Evolutionary conservation across 257 asterid genomes (phyloP), one percentile per base, ranked within the genome.

Genomic region (Nicotiana sylvestris): DNA sequence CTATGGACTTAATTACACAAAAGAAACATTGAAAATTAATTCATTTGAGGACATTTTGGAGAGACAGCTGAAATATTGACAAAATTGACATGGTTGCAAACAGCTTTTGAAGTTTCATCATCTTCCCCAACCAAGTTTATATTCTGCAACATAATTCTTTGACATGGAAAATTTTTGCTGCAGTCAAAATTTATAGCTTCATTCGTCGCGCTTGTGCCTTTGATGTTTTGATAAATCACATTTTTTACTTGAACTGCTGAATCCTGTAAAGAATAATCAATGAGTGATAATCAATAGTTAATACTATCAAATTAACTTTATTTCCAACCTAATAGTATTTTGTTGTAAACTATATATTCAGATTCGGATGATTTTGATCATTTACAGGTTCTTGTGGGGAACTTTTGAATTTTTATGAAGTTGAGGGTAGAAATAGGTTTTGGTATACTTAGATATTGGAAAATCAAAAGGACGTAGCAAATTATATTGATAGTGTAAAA

Each of bases 191-290:
- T 87, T 82, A 92, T 82, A 0, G 93, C 97, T 85, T 85, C 82
- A 68, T 91, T 89, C 67, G 92, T 74, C 78, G 90, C 90, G 60
- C 93, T 89, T 32, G 92, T 92, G 17, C 96, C 97, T 76, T 49
- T 81, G 70, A 92, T 91, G 69, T 92, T 91, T 78, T 85, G 88
- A 87, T 91, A 92, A 49, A 89, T 21, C 69, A 92, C 86, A 69
- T 90, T 88, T 86, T 85, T 88, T 6, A 92, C 86, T 81, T 88
- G 88, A 74, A 92, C 92, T 2, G 89, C 93, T 32, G 92, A 88
- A 57, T 84, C 78, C 97, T 92, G 39, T 27, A 21, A 56, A 29
- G 30, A 0, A 46, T 5, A n/a, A 32, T 39, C 6, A 8, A 35
- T 35, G 39, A 35, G 39, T 15, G 27, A 81, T 32, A 66, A 37